Percentiles rank a stretch among this genome's conserved stretches.
These are phyloP conservation scores for Cordyceps javanica DNA, from an alignment of 2,329 filamentous ascomycete genomes.

Conservation along the genomic window DNA sequence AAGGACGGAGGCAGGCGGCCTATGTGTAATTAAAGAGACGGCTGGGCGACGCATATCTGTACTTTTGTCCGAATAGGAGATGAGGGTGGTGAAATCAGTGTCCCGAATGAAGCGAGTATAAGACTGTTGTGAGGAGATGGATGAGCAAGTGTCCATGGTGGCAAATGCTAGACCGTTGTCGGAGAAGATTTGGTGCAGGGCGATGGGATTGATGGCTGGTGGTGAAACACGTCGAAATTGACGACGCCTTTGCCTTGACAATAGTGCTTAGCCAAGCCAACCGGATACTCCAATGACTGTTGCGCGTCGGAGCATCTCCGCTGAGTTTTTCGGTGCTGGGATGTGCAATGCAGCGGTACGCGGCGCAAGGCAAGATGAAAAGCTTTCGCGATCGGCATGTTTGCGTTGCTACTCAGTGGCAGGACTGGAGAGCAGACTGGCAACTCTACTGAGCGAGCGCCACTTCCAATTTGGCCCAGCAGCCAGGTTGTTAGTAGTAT, in stretches of 20 bases:
- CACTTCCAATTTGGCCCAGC: background rate
- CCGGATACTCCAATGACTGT: background rate
- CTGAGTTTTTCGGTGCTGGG: background rate
- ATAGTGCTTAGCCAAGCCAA: no score
- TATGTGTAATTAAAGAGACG: background rate
- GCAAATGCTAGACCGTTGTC: background rate
- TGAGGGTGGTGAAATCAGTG: no score
- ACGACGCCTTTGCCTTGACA: background rate
- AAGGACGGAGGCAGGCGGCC: background rate
- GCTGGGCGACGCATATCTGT: no score
- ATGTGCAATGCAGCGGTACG: background rate
- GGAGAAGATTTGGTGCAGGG: no score
- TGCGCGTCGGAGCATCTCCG: background rate
- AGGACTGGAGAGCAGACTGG: no score
- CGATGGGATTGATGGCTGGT: no score
- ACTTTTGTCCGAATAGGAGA: no score
- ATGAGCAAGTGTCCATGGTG: no score
- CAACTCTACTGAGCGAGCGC: background rate
- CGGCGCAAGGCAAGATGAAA: conserved; percentile 1
- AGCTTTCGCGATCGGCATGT: conserved; percentile 3
- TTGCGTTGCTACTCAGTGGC: no score
- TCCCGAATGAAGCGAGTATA: no score
- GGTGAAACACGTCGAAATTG: background rate
- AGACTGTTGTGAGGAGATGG: background rate
- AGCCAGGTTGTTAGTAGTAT: background rate